phyloP scores from a whole-genome alignment of 108 stramenopile species.

The Epithemia pelagica region DNA sequence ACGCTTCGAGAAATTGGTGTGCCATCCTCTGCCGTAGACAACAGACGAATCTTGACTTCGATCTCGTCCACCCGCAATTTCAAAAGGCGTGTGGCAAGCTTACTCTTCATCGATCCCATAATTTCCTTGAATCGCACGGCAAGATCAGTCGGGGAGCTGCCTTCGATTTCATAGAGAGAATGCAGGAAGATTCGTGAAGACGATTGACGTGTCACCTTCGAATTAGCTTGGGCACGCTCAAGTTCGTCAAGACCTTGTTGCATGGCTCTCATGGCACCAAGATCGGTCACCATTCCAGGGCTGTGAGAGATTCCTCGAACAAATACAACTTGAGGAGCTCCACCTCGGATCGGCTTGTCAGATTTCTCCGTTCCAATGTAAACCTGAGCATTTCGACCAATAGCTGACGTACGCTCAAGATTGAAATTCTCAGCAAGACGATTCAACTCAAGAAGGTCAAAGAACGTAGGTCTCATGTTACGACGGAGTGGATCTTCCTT shows the following conservation, averaged over 20 bases:
- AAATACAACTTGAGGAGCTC: conserved; percentile 87
- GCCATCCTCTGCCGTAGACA: conserved; percentile 49
- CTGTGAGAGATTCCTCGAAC: conserved; percentile 90
- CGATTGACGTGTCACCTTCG: conserved; percentile 78
- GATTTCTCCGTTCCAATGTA: conserved; percentile 87
- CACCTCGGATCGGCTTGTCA: conserved; percentile 43
- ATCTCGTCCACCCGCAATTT: conserved; percentile 96
- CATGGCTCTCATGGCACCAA: conserved; percentile 69
- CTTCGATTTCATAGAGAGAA: conserved; percentile 78
- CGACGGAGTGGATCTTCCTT: conserved; percentile 87
- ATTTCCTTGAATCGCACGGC: conserved; percentile 54
- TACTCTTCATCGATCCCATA: conserved; percentile 72
- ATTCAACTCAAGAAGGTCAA: conserved; percentile 87
- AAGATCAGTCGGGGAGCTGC: conserved; percentile 58
- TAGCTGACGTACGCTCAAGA: conserved; percentile 78
- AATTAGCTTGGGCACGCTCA: conserved; percentile 89
- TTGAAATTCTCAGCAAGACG: conserved; percentile 78
- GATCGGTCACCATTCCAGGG: conserved; percentile 54
- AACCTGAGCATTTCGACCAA: conserved; percentile 88
- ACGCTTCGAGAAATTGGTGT: conserved; percentile 62
- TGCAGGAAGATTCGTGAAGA: conserved; percentile 93
- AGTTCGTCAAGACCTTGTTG: conserved; percentile 92
- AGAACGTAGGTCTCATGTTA: conserved; percentile 96
- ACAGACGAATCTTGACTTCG: conserved; percentile 89
- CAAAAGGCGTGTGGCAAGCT: conserved; percentile 82